A percentile compares a stretch with the other conserved stretches of the same genome.
phyloP scores from a whole-genome alignment of 495 filamentous ascomycete species.

The Podospora appendiculata region DNA sequence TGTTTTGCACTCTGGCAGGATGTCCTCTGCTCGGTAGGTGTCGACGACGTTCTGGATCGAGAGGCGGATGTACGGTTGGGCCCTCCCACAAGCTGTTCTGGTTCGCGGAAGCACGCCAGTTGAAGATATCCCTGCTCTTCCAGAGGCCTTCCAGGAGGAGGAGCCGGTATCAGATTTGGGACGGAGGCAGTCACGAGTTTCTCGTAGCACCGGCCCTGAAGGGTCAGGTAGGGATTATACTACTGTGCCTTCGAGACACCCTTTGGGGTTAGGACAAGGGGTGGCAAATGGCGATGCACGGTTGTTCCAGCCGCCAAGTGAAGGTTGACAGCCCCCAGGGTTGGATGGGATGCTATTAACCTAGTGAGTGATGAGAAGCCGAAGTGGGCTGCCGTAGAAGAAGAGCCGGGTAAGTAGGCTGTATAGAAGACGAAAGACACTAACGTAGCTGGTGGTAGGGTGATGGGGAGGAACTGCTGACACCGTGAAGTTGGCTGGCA shows the following conservation, averaged over 20 bases:
- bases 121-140: too few relatives aligned
- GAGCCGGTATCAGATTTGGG: too few relatives aligned
- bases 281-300: constrained; percentile 14
- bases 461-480: neutral
- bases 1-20: constrained; percentile 3
- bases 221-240: neutral
- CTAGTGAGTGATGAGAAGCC: neutral
- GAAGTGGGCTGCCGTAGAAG: neutral
- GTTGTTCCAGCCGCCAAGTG: constrained; percentile 6
- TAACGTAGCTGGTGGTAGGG: neutral
- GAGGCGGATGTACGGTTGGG: too few relatives aligned
- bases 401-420: constrained; percentile 8
- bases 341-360: constrained; percentile 1
- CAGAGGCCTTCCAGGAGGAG: too few relatives aligned
- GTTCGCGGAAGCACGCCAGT: too few relatives aligned
- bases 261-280: constrained; percentile 1
- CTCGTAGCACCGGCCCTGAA: too few relatives aligned
- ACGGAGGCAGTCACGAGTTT: too few relatives aligned
- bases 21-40: constrained; percentile 9
- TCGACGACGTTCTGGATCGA: neutral
- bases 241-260: constrained; percentile 1
- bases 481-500: too few relatives aligned
- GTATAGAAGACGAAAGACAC: neutral
- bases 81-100: too few relatives aligned
- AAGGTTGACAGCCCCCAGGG: constrained; percentile 2